Percentiles rank a stretch among this genome's conserved stretches.
These are phyloP conservation scores for Violaceomyces palustris DNA, from an alignment of 1,284 basidiomycete species.

Conservation along the genomic window DNA sequence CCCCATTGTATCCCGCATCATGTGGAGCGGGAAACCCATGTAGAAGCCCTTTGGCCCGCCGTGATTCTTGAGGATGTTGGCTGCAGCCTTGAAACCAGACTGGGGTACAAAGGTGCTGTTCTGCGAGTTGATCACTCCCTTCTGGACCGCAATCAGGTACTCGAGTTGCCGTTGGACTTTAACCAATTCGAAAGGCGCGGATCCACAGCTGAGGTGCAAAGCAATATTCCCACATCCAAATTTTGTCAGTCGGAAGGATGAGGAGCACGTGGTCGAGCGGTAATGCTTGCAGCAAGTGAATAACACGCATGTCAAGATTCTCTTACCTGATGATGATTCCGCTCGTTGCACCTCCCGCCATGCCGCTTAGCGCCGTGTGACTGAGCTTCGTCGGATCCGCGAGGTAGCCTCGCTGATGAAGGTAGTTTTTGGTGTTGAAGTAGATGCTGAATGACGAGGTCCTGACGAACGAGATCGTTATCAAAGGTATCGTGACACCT, in stretches of 20 bases:
- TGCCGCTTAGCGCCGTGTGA: slow-evolving; percentile 41
- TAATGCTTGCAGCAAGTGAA: no score
- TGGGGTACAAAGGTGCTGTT: slow-evolving; percentile 27
- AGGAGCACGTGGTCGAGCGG: no score
- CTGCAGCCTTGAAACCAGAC: slow-evolving; percentile 43
- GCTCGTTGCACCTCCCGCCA: slow-evolving; percentile 67
- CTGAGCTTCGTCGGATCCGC: slow-evolving; percentile 10
- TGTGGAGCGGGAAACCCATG: slow-evolving; percentile 46
- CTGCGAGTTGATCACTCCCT: slow-evolving; percentile 55
- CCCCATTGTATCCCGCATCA: slow-evolving; percentile 38
- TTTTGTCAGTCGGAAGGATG: no score
- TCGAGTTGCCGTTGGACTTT: slow-evolving; percentile 82
- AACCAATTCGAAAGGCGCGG: slow-evolving; percentile 78
- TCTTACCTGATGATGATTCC: slow-evolving; percentile 72
- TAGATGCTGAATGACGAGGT: slow-evolving; percentile 88
- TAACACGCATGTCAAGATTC: no score
- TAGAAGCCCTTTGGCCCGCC: slow-evolving; percentile 51
- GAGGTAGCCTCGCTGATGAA: slow-evolving; percentile 55
- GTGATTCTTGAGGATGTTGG: slow-evolving; percentile 44
- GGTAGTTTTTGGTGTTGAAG: slow-evolving; percentile 76
- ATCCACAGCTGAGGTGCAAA: slow-evolving; percentile 48
- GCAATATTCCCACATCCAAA: no score
- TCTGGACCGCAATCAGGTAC: slow-evolving; percentile 79
- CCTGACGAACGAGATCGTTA: slow-evolving; percentile 96
- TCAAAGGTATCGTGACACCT: slow-evolving; percentile 73